Conservation (phyloP, 2,329 filamentous ascomycete species). For the Tolypocladium capitatum region DNA sequence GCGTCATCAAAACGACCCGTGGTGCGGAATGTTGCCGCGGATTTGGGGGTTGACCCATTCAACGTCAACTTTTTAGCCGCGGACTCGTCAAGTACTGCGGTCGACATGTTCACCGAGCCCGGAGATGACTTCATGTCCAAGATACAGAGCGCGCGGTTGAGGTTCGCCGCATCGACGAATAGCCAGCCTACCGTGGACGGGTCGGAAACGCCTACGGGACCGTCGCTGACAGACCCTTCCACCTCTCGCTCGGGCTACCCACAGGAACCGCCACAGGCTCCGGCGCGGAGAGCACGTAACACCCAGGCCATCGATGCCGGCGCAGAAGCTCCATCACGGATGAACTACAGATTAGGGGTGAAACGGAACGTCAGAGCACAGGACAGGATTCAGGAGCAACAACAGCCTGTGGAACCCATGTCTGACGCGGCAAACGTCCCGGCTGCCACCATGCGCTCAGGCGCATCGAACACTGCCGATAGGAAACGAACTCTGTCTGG, state of each 20-base stretch:
- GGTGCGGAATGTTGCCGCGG: slow-evolving; percentile 21
- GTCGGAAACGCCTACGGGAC: slow-evolving; percentile 45
- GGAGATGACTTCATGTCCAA: slow-evolving; percentile 44
- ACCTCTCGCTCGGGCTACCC: slow-evolving; percentile 11
- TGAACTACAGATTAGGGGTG: slow-evolving; percentile 42
- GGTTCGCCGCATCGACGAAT: slow-evolving; percentile 25
- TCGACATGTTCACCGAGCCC: slow-evolving; percentile 27
- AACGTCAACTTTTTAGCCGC: slow-evolving; percentile 28
- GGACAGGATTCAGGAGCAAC: slow-evolving; percentile 16
- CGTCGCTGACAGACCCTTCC: slow-evolving; percentile 9
- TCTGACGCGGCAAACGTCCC: slow-evolving; percentile 25
- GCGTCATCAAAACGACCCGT: slow-evolving; percentile 27
- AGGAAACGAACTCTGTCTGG: slow-evolving; percentile 91
- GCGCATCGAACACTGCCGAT: slow-evolving; percentile 37
- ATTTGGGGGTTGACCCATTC: slow-evolving; percentile 36
- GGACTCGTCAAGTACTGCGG: slow-evolving; percentile 27
- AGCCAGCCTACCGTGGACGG: slow-evolving; percentile 34
- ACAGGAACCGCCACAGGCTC: slow-evolving; percentile 38
- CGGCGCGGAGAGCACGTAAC: slow-evolving; percentile 38
- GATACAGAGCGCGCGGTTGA: slow-evolving; percentile 37
- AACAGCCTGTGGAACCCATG: slow-evolving; percentile 22
- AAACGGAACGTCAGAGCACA: slow-evolving; percentile 26
- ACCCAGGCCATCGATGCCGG: slow-evolving; percentile 37
- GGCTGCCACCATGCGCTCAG: slow-evolving; percentile 22
- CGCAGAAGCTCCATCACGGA: slow-evolving; percentile 48